Evolutionary conservation across 805 yeast genomes (phyloP), one percentile per base, ranked within the genome.

Genomic region (Metschnikowia gelsemii): DNA sequence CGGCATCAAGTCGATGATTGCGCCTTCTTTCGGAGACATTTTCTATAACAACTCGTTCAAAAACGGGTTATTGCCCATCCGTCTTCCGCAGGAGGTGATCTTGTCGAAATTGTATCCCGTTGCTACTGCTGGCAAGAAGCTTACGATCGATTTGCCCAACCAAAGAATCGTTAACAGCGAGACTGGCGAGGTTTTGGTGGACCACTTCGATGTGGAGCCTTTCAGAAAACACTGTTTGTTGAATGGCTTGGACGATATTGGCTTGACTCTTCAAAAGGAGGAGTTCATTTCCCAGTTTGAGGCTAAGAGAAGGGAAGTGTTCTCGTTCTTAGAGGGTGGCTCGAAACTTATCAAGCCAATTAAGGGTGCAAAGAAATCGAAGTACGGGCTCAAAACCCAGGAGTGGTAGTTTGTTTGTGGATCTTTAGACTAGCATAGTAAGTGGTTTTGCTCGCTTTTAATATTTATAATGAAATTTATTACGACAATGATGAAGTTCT

Each of bases 21-120:
- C 98, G 5, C 99, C 98, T 43, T 89, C 97, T 0, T 93, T 91
- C 56, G 99, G 98, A 64, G 99, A 93, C 68, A 93, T 93, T 57
- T 93, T 93, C 76, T 90, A 87, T 80, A 93, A 87, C 73, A 93
- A 93, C 75, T 90, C 97, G 40, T 87, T 87, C 75, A 93, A 93
- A 74, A 93, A 93, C 68, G 96, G 96, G 33, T 75, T 93, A 64
- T 72, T 93, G 51, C 98, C 98, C 45, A 88, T 93, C 58, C 81
- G 96, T 70, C 60, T 93, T n/a, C 84, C 89, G 19, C 89, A 83
- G 57, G 85, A 83, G 13, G 73, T 78, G 8, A 93, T 93, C 51
- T 55, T 68, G 30, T 75, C 71, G 43, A 87, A 85, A 67, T 73
- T 93, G 40, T 74, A 82, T 50, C 96, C 96, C 40, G 63, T 87